Evolutionary conservation across 2,329 filamentous ascomycete genomes (phyloP).

Genomic region (Basipetospora sp.): DNA sequence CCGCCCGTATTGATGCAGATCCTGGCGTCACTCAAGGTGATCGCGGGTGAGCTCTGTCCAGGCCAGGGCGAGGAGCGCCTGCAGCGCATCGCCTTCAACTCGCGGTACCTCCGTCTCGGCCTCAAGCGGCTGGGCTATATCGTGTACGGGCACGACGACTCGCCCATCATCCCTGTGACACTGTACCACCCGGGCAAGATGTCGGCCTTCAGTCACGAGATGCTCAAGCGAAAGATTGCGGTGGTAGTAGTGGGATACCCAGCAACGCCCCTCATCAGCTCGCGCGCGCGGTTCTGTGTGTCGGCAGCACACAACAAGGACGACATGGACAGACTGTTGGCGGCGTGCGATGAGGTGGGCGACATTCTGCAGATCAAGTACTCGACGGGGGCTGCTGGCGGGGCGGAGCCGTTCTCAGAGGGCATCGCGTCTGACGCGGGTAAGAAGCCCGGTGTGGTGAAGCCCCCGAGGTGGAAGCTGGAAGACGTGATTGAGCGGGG

Average conservation of each 20-base stretch:
- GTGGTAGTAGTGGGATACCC: constrained; percentile 96
- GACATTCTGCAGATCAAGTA: constrained; percentile 90
- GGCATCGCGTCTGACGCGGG: constrained; percentile 59
- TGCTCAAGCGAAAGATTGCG: constrained; percentile 94
- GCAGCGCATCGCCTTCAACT: constrained; percentile 95
- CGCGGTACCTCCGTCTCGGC: constrained; percentile 88
- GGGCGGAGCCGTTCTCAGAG: constrained; percentile 60
- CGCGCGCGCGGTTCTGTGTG: constrained; percentile 87
- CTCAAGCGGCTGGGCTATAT: constrained; percentile 95
- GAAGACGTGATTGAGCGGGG: constrained; percentile 65
- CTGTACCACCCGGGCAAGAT: constrained; percentile 99
- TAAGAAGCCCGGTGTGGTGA: constrained; percentile 57
- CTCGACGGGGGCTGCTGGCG: constrained; percentile 87
- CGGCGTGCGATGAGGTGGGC: constrained; percentile 83
- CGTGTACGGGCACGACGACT: constrained; percentile 93
- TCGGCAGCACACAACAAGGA: constrained; percentile 97
- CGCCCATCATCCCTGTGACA: constrained; percentile 84
- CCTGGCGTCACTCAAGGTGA: constrained; percentile 69
- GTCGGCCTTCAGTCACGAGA: constrained; percentile 94
- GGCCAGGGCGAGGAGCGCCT: constrained; percentile 92
- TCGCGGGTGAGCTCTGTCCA: constrained; percentile 71
- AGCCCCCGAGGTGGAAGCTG: constrained; percentile 68
- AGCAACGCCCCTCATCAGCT: constrained; percentile 86
- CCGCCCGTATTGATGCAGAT: constrained; percentile 88
- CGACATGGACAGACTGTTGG: constrained; percentile 76